phyloP scores from a whole-genome alignment of 345 rosid species.

The Toxicodendron radicans region DNA sequence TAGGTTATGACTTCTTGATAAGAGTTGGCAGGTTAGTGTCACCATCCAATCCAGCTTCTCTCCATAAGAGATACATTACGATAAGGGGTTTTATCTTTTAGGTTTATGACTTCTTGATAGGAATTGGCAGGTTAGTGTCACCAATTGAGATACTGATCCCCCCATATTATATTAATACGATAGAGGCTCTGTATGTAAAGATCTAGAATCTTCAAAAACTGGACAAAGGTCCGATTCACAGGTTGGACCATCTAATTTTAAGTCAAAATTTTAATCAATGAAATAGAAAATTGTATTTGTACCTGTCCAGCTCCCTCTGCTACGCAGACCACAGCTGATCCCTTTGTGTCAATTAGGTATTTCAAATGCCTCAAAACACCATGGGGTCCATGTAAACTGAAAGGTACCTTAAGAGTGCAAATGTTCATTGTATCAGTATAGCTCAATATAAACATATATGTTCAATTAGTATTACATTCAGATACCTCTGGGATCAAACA shows the following conservation, averaged over 20 bases:
- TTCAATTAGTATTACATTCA: not conserved
- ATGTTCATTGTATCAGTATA: constrained; percentile 15
- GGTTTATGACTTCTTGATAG: not conserved
- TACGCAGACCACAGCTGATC: constrained; percentile 94
- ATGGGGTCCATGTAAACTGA: constrained; percentile 81
- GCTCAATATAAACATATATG: not conserved
- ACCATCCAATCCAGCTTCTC: not conserved
- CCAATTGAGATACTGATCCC: not conserved
- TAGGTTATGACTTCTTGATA: not conserved
- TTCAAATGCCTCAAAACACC: constrained; percentile 89
- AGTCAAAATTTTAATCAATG: not conserved
- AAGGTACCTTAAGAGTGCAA: constrained; percentile 62
- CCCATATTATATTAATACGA: not conserved
- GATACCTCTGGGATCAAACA: constrained; percentile 98
- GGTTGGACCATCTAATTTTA: constrained; percentile 1
- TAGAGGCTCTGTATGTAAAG: not conserved
- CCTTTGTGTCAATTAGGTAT: constrained; percentile 89
- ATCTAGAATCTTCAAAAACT: not conserved
- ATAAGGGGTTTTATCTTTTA: not conserved
- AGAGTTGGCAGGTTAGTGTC: not conserved
- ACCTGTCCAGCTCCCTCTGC: constrained; percentile 99
- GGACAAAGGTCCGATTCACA: not conserved
- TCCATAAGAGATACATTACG: not conserved
- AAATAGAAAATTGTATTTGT: constrained; percentile 11
- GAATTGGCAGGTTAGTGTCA: not conserved